phyloP scores from a whole-genome alignment of 441 rosid genomes.

The Pelargonium fulgidum region DNA sequence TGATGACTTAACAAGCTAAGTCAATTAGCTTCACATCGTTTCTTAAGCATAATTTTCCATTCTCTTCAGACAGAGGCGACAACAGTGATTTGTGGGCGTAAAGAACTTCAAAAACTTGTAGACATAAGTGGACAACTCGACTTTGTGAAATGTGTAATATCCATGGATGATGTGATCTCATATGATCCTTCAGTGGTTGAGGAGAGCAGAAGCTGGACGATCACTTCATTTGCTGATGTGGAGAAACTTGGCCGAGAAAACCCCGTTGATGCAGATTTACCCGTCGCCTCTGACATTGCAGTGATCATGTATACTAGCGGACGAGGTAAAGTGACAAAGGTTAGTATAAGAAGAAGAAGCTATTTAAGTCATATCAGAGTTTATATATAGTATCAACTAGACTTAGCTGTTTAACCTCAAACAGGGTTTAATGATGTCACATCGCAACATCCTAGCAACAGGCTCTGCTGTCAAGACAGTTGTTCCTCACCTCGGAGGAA shows the following conservation, averaged over 20 bases:
- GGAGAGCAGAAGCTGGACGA: constrained; percentile 51
- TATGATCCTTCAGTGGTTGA: constrained; percentile 35
- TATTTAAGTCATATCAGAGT: constrained; percentile 9
- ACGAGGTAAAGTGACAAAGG: constrained; percentile 96
- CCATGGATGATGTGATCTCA: constrained; percentile 75
- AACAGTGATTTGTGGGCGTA: constrained; percentile 82
- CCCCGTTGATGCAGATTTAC: constrained; percentile 57
- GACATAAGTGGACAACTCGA: constrained; percentile 83
- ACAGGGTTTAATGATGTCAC: constrained; percentile 99
- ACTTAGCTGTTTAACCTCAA: constrained; percentile 20
- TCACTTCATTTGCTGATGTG: constrained; percentile 55
- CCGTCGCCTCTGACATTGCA: constrained; percentile 74
- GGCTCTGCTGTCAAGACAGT: constrained; percentile 90
- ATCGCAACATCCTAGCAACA: constrained; percentile 82
- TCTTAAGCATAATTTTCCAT: constrained; percentile 11
- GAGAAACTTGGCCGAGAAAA: constrained; percentile 67
- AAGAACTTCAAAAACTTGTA: constrained; percentile 74
- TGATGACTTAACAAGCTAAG: too few relatives aligned
- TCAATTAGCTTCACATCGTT: background rate
- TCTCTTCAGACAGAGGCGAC: constrained; percentile 78
- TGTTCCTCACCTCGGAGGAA: constrained; percentile 77
- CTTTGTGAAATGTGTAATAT: constrained; percentile 73
- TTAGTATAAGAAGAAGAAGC: constrained; percentile 25
- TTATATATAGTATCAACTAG: constrained; percentile 10
- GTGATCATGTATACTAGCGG: constrained; percentile 99